Base-by-base conservation (phyloP, 1,139 yeast genomes). In the Candida sanyaensis region DNA sequence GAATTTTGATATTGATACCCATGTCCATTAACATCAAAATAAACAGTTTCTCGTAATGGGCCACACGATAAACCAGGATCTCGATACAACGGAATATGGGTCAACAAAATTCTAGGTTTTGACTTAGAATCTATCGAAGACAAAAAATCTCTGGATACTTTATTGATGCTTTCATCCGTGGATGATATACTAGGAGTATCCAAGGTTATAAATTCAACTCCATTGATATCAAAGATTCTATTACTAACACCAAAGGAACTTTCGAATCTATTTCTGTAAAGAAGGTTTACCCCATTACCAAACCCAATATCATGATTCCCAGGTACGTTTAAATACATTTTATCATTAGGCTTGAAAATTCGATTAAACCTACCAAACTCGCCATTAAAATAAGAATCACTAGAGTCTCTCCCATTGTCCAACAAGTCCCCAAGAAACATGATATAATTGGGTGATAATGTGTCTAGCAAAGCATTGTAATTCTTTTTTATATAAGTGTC, bases 251-350 rank as follows among this genome's bases (percentile, higher is more conserved):
- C 84, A 58, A 79, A 80, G 26, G 62, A 59, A 13, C 60, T 46
- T 24, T 52, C 54, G 50, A 78, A 80, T 41, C 84, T 61, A 1
- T 59, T 59, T 32, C 77, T 55, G n/a, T 77, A 63, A 7, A 63
- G 56, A 4, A 57, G 17, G 29, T 71, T 69, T 24, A 80, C 81
- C 7, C 75, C 75, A 55, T 78, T 68, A 6, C 77, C 82, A 61
- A 74, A 77, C 1, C 86, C 86, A 36, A 80, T 73, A 61, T 80
- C 86, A 56, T 80, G 85, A 55, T 80, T 80, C 2, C 86, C 86
- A 0, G 84, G 80, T 1, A 77, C 63, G 47, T 74, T 71, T 8
- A 47, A 28, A 38, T 32, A 42, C 44, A 42, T 42, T 24, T 43
- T 29, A 24, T 39, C 24, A 10, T 30, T n/a, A 13, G 40, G 41